A percentile compares a stretch with the other conserved stretches of the same genome.
Conservation (phyloP, 2,329 filamentous ascomycete species). For the Fusarium albidum region DNA sequence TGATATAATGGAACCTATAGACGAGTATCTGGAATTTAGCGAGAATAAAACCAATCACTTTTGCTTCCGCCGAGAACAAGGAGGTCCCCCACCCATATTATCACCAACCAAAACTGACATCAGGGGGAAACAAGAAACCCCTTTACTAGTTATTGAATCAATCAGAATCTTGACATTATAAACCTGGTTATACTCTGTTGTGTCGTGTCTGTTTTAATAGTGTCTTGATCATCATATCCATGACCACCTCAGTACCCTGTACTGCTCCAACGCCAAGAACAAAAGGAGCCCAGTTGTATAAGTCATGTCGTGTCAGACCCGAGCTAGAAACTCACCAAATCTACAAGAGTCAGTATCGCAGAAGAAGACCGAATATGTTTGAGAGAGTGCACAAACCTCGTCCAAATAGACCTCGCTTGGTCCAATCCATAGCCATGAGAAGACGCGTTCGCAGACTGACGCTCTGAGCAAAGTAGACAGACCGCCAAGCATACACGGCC, state of each 20-base stretch:
- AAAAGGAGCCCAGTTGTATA: conserved; percentile 7
- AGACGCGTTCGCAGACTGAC: conserved; percentile 91
- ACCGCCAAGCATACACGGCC: conserved; percentile 96
- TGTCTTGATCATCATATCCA: conserved; percentile 6
- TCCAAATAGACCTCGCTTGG: conserved; percentile 94
- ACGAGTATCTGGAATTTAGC: conserved; percentile 26
- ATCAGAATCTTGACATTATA: background rate
- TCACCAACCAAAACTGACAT: too few species aligned
- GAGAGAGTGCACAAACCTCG: conserved; percentile 71
- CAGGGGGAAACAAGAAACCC: too few species aligned
- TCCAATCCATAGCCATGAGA: conserved; percentile 97
- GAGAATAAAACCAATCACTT: conserved; percentile 30
- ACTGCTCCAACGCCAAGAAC: conserved; percentile 20
- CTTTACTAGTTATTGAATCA: too few species aligned
- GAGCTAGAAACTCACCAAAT: conserved; percentile 61
- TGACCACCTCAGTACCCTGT: conserved; percentile 8
- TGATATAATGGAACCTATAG: conserved; percentile 38
- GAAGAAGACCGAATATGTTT: background rate
- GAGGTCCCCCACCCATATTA: too few species aligned
- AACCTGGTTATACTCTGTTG: background rate
- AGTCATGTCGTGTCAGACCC: background rate
- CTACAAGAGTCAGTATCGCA: conserved; percentile 41
- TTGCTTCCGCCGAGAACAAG: conserved; percentile 11
- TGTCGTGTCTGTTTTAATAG: conserved; percentile 6
- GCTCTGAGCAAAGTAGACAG: conserved; percentile 96